Conservation (phyloP, 257 asterid genomes). For the Forsythia viridissima region DNA sequence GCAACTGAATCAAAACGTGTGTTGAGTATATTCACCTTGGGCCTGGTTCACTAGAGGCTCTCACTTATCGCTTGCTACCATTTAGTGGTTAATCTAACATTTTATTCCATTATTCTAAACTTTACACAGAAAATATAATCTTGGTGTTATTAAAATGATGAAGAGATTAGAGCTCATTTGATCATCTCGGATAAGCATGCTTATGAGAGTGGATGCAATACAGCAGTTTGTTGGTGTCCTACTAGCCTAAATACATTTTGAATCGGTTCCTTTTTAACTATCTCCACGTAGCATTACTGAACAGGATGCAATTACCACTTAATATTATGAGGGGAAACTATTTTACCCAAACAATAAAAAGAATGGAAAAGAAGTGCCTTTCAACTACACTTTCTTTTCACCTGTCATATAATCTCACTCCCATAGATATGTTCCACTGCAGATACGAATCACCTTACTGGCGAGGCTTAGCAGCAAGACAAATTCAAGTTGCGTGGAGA, state of each 20-base stretch:
- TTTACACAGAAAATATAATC: not conserved
- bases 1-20: not conserved
- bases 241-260: too few species aligned
- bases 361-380: not conserved
- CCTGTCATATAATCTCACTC: not conserved
- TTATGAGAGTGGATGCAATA: too few species aligned
- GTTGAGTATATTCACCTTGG: not conserved
- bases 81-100: too few species aligned
- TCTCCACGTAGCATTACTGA: too few species aligned
- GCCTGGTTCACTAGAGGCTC: not conserved
- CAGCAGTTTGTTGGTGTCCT: too few species aligned
- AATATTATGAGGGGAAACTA: too few species aligned
- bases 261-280: too few species aligned
- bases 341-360: not conserved
- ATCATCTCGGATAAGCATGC: too few species aligned
- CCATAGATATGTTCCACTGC: not conserved
- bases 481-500: constrained; percentile 83
- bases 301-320: too few species aligned
- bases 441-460: constrained; percentile 84
- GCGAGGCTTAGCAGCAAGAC: constrained; percentile 67
- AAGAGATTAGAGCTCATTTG: too few species aligned
- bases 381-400: not conserved
- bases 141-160: not conserved
- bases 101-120: too few species aligned
- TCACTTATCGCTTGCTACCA: not conserved